phyloP scores from a whole-genome alignment of 2,329 filamentous ascomycete species.

The Sclerotinia nivalis region DNA sequence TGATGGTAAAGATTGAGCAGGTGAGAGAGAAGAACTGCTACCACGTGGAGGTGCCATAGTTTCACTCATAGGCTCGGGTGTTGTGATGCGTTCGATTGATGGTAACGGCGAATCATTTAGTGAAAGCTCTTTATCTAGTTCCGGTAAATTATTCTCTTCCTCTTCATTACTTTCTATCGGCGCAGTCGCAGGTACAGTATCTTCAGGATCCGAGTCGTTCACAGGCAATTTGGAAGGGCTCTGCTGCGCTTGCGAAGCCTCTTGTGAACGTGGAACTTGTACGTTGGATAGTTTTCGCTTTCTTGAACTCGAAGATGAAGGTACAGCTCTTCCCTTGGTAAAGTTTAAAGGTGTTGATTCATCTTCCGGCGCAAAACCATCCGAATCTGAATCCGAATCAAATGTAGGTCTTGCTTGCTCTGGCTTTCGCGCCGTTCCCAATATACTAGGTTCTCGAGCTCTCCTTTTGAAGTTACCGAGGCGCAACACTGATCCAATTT shows the following conservation, averaged over 20 bases:
- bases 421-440: slow-evolving; percentile 46
- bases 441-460: slow-evolving; percentile 61
- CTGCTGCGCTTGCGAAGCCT: slow-evolving; percentile 28
- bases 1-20: slow-evolving; percentile 30
- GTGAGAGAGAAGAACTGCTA: slow-evolving; percentile 36
- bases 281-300: slow-evolving; percentile 53
- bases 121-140: slow-evolving; percentile 21
- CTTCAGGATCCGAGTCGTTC: slow-evolving; percentile 28
- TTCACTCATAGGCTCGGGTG: slow-evolving; percentile 38
- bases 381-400: slow-evolving; percentile 46
- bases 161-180: slow-evolving; percentile 28
- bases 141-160: slow-evolving; percentile 21
- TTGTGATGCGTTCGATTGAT: slow-evolving; percentile 34
- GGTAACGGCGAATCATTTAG: slow-evolving; percentile 27
- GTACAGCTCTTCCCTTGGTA: slow-evolving; percentile 40
- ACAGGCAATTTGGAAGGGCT: slow-evolving; percentile 30
- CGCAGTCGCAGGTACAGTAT: slow-evolving; percentile 35
- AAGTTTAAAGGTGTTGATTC: slow-evolving; percentile 67
- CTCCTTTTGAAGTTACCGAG: slow-evolving; percentile 60
- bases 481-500: slow-evolving; percentile 47
- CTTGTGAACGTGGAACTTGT: slow-evolving; percentile 34
- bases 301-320: slow-evolving; percentile 43
- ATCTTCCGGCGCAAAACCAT: slow-evolving; percentile 62
- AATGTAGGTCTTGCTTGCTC: slow-evolving; percentile 45
- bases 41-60: slow-evolving; percentile 42